Percentiles rank a stretch among this genome's conserved stretches.
Evolutionary conservation across 192 early-diverging fungal genomes (phyloP).

Genomic region (Allomyces arbusculus): DNA sequence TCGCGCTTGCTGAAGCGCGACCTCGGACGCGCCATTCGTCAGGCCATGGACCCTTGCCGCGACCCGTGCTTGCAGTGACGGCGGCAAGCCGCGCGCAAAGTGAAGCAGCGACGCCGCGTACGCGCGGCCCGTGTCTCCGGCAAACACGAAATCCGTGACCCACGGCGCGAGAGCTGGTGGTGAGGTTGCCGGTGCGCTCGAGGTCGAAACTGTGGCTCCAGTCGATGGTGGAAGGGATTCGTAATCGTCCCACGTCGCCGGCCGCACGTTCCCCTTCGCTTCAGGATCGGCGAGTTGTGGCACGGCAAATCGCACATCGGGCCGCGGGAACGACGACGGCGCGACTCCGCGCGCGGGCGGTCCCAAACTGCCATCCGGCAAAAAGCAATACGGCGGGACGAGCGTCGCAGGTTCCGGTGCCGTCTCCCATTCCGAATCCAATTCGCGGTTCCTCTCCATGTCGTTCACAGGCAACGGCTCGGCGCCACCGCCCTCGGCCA

Average conservation of each 20-base stretch:
- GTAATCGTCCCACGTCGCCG: no score
- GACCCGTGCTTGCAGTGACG: no score
- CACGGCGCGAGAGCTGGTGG: neutral
- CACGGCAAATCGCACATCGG: no score
- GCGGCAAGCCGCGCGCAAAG: neutral
- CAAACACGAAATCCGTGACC: neutral
- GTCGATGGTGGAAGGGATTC: neutral
- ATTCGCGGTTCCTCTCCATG: no score
- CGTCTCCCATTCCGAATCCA: no score
- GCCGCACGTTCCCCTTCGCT: no score
- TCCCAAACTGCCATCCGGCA: neutral
- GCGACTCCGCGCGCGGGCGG: neutral
- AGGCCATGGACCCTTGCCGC: no score
- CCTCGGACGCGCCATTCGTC: no score
- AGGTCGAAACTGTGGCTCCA: neutral
- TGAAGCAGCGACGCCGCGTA: neutral
- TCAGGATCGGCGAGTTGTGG: no score
- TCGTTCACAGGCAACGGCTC: neutral
- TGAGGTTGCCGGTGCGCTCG: neutral
- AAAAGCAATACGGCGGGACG: neutral
- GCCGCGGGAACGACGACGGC: no score
- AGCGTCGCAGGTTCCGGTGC: neutral
- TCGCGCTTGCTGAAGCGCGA: no score
- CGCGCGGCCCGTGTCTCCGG: neutral
- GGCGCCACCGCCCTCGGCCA: neutral